These are phyloP conservation scores for Aspergillus sp. DNA, from an alignment of 2,329 filamentous ascomycete species.

Conservation along the genomic window DNA sequence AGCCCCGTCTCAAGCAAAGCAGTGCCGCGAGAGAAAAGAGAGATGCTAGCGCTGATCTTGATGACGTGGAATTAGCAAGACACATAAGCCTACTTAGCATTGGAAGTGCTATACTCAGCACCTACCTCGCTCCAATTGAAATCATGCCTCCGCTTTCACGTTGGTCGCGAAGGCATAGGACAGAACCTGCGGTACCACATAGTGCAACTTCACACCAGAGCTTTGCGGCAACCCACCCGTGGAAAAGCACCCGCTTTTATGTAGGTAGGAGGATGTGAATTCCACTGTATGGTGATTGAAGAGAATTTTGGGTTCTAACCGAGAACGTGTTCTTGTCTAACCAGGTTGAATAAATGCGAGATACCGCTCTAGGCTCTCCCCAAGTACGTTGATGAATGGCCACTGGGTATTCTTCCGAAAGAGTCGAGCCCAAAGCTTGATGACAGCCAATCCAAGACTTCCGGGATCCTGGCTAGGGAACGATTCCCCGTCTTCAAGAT, in stretches of 20 bases:
- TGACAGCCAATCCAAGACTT: slow-evolving; percentile 31
- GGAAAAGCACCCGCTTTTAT: too few relatives aligned
- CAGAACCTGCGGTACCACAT: not conserved
- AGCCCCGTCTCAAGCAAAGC: too few relatives aligned
- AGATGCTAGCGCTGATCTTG: too few relatives aligned
- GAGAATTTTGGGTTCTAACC: not conserved
- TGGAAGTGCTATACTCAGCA: too few relatives aligned
- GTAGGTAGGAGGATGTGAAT: too few relatives aligned
- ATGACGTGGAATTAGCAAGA: too few relatives aligned
- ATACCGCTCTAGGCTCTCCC: slow-evolving; percentile 34
- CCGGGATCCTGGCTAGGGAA: slow-evolving; percentile 27
- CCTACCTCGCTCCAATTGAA: too few relatives aligned
- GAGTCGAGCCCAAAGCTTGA: slow-evolving; percentile 34
- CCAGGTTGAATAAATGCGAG: slow-evolving; percentile 25
- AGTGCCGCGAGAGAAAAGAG: too few relatives aligned
- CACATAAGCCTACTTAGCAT: too few relatives aligned
- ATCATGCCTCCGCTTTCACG: not conserved
- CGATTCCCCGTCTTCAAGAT: slow-evolving; percentile 28
- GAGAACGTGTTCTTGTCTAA: not conserved
- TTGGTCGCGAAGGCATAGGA: not conserved
- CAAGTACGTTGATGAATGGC: slow-evolving; percentile 37
- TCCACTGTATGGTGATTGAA: too few relatives aligned
- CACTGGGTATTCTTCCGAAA: slow-evolving; percentile 37
- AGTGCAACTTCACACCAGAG: not conserved
- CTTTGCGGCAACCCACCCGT: not conserved